Evolutionary conservation across 345 rosid genomes (phyloP).

Genomic region (Eucalyptus tenuipes): DNA sequence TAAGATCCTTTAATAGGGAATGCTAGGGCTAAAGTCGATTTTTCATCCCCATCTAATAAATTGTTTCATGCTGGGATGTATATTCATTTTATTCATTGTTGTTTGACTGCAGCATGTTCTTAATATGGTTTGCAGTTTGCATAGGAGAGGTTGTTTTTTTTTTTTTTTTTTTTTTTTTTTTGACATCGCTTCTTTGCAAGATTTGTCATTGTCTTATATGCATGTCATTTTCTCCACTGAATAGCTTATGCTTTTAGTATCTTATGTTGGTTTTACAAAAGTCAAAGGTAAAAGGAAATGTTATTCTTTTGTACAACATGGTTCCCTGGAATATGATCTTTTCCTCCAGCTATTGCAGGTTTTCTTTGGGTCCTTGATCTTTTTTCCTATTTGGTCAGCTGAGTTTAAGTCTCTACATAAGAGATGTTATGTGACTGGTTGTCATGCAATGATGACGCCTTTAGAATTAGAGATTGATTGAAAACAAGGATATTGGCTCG

Average conservation of each 20-base stretch:
- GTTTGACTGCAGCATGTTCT: background rate
- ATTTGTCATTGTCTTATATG: background rate
- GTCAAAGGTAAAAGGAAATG: background rate
- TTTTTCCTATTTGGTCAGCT: background rate
- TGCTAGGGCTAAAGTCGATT: background rate
- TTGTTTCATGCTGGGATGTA: background rate
- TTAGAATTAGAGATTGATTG: background rate
- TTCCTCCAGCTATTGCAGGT: background rate
- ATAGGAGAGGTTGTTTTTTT: background rate
- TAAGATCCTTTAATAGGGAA: background rate
- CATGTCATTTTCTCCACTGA: background rate
- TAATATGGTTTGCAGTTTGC: background rate
- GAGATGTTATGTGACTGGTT: background rate
- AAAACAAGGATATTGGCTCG: background rate
- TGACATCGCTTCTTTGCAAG: background rate
- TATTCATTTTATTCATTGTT: background rate
- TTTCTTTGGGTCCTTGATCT: background rate
- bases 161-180: background rate
- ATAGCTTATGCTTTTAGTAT: background rate
- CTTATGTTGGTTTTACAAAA: background rate
- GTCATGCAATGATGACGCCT: background rate
- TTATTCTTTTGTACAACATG: background rate
- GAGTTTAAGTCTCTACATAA: background rate
- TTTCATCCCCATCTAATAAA: background rate
- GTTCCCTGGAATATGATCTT: background rate